phyloP scores from a whole-genome alignment of 2,329 filamentous ascomycete genomes.

The Chaetomiaceae sp. region DNA sequence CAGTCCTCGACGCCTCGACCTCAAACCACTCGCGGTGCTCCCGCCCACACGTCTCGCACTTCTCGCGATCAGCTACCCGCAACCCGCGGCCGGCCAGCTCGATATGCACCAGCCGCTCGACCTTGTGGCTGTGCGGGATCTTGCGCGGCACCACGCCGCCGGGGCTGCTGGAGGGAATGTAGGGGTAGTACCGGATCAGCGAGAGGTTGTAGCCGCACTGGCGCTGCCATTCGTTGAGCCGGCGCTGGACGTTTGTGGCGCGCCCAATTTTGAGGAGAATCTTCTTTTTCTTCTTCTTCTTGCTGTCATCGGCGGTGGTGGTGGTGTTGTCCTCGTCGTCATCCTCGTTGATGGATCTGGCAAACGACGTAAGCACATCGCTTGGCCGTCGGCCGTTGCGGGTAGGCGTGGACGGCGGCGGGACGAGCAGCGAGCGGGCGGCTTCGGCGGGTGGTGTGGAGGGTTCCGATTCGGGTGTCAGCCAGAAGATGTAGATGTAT shows the following conservation, averaged over 20 bases:
- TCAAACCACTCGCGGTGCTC: conserved; percentile 96
- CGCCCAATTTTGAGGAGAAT: conserved; percentile 65
- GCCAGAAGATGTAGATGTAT: conserved; percentile 99
- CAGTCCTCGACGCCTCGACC: conserved; percentile 68
- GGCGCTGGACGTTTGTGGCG: conserved; percentile 77
- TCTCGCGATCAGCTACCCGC: conserved; percentile 47
- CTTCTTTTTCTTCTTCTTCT: conserved; percentile 37
- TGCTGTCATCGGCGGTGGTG: neutral
- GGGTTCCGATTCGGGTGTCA: conserved; percentile 63
- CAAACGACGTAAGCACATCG: conserved; percentile 52
- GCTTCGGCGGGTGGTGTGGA: conserved; percentile 54
- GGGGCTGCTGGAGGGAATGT: conserved; percentile 48
- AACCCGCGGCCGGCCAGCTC: conserved; percentile 67
- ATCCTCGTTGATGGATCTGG: conserved; percentile 23
- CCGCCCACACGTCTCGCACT: conserved; percentile 73
- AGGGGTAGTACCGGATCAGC: conserved; percentile 87
- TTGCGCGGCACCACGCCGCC: conserved; percentile 51
- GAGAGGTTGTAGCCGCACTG: conserved; percentile 90
- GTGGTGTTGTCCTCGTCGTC: conserved; percentile 7
- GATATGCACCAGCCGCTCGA: conserved; percentile 85
- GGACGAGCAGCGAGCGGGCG: conserved; percentile 54
- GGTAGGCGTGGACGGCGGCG: conserved; percentile 39
- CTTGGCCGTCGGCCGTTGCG: conserved; percentile 43
- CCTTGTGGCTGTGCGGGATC: conserved; percentile 79
- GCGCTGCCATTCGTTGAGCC: conserved; percentile 87